phyloP scores from a whole-genome alignment of 495 filamentous ascomycete species.

The Aspergillus sclerotiicarbonarius region DNA sequence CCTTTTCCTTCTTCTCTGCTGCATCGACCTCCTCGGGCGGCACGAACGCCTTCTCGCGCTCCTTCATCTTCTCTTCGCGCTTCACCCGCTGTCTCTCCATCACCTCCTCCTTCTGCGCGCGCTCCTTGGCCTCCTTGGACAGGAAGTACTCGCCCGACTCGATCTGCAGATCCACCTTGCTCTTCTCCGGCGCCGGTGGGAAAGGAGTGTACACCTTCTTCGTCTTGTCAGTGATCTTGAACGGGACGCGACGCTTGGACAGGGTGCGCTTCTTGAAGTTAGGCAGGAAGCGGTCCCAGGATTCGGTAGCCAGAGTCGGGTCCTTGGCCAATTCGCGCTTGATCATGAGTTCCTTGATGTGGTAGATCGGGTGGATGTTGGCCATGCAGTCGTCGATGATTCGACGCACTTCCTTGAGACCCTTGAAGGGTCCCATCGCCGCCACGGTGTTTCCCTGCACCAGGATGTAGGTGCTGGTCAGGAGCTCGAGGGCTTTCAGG shows the following conservation, averaged over 20 bases:
- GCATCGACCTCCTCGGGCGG: constrained; percentile 70
- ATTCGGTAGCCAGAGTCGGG: constrained; percentile 79
- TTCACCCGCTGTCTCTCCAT: constrained; percentile 80
- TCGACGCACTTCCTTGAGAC: constrained; percentile 86
- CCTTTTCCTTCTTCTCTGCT: constrained; percentile 47
- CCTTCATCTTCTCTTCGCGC: constrained; percentile 83
- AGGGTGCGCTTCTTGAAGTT: constrained; percentile 97
- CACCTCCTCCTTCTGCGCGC: constrained; percentile 72
- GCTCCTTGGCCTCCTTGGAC: constrained; percentile 84
- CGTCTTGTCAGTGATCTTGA: constrained; percentile 86
- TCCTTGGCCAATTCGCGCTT: constrained; percentile 97
- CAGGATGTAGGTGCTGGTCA: constrained; percentile 89
- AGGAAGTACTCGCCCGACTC: constrained; percentile 98
- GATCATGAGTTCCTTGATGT: constrained; percentile 99
- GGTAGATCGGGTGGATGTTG: constrained; percentile 89
- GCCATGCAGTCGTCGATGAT: constrained; percentile 95
- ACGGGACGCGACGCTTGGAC: constrained; percentile 76
- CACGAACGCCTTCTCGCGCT: constrained; percentile 79
- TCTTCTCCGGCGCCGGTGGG: constrained; percentile 76
- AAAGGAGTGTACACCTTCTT: constrained; percentile 92
- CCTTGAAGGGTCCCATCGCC: constrained; percentile 88
- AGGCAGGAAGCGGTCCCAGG: constrained; percentile 94
- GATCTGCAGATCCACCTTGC: constrained; percentile 97
- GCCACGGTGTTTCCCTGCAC: constrained; percentile 97
- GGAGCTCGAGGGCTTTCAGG: constrained; percentile 91